Evolutionary conservation across 768 basidiomycete genomes (phyloP).

Genomic region (Suillus brevipes): DNA sequence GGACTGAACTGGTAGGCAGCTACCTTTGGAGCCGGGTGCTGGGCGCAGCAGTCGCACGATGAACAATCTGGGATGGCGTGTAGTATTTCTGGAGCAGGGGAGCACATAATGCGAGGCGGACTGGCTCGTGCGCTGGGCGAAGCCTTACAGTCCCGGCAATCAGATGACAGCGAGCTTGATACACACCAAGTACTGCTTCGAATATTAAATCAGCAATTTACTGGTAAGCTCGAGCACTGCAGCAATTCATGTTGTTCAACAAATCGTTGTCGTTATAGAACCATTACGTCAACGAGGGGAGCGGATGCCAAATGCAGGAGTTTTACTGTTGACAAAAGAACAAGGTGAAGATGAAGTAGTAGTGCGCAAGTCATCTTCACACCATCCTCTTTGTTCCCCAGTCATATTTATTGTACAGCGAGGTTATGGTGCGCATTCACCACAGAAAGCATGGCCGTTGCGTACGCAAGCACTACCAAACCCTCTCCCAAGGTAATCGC

Average conservation of each 20-base stretch:
- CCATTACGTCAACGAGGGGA: conserved; percentile 41
- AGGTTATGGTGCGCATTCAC: conserved; percentile 86
- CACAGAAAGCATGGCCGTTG: conserved; percentile 79
- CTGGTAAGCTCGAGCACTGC: conserved; percentile 40
- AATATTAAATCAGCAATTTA: conserved; percentile 49
- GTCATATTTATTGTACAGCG: conserved; percentile 36
- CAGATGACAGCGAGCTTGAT: conserved; percentile 40
- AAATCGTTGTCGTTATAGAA: conserved; percentile 26
- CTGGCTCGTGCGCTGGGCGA: conserved; percentile 60
- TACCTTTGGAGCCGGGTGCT: conserved; percentile 73
- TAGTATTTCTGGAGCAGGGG: conserved; percentile 76
- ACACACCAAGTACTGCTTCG: conserved; percentile 53
- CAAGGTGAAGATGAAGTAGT: conserved; percentile 26
- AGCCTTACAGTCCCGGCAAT: conserved; percentile 30
- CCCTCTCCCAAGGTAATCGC: conserved; percentile 57
- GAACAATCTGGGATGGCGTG: conserved; percentile 51
- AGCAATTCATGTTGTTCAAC: background rate
- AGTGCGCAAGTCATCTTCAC: conserved; percentile 27
- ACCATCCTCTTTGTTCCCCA: background rate
- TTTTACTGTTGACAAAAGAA: conserved; percentile 60
- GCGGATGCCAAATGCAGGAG: conserved; percentile 54
- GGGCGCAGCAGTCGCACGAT: conserved; percentile 48
- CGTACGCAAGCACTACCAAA: conserved; percentile 55
- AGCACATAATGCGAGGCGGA: conserved; percentile 59
- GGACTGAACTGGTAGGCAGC: conserved; percentile 51